phyloP scores from a whole-genome alignment of 805 yeast genomes.

The Saccharomycopsis sp. region DNA sequence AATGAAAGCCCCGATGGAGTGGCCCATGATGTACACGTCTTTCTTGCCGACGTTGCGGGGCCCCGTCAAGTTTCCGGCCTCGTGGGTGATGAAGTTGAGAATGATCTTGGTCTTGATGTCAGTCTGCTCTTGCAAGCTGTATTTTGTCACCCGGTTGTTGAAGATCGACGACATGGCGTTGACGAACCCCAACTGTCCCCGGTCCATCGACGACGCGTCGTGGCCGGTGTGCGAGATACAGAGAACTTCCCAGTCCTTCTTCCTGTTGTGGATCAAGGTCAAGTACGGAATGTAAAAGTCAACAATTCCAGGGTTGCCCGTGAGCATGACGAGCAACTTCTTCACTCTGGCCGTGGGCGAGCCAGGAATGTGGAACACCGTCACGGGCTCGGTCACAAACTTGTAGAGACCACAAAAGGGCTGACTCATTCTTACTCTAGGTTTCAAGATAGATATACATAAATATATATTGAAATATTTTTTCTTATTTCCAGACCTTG shows the following conservation, averaged over 20 bases:
- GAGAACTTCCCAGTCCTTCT: conserved; percentile 36
- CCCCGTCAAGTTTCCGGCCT: conserved; percentile 18
- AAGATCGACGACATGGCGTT: background rate
- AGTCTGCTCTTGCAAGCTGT: conserved; percentile 45
- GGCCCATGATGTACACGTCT: conserved; percentile 47
- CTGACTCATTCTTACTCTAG: too few relatives aligned
- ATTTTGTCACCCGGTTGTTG: conserved; percentile 23
- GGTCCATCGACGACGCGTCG: conserved; percentile 19
- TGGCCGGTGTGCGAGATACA: conserved; percentile 60
- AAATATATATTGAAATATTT: too few relatives aligned
- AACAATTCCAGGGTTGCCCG: conserved; percentile 72
- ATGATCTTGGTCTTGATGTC: conserved; percentile 49
- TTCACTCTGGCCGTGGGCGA: conserved; percentile 21
- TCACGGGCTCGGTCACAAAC: conserved; percentile 2
- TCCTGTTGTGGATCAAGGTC: conserved; percentile 33
- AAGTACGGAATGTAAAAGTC: conserved; percentile 55
- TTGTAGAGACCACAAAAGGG: conserved; percentile 8
- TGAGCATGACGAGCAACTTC: conserved; percentile 45
- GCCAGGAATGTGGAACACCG: conserved; percentile 15
- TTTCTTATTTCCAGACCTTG: conserved; percentile 9
- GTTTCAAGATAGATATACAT: too few relatives aligned
- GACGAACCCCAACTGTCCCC: conserved; percentile 11
- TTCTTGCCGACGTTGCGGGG: conserved; percentile 20
- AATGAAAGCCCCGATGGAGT: conserved; percentile 65
- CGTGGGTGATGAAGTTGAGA: conserved; percentile 26